Base-by-base conservation (phyloP, 2,329 filamentous ascomycete species). In the Diplocarpon rosae region DNA sequence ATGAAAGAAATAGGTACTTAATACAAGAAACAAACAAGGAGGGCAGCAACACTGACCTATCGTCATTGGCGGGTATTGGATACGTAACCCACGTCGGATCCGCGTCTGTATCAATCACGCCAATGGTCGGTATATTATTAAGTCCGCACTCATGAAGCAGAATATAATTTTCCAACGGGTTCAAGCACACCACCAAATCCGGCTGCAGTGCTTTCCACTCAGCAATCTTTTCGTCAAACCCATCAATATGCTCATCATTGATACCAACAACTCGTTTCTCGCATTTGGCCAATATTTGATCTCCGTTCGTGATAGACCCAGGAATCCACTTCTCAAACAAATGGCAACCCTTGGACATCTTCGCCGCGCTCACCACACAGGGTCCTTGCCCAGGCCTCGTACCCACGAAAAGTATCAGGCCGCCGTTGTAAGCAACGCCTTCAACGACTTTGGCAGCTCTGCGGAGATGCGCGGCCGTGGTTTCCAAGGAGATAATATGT, bases 31-130 rank as follows among this genome's bases (percentile, higher is more conserved):
- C 4, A 28, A 15, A 44, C 15, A 15, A 30, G 14, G 28, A n/a
- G 20, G 27, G 13, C 29, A 36, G 16, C 16, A 15, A 29, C 34
- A 62, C 71, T 60, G 63, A 86, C 83, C 82, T 88, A 71, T 98
- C 92, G 61, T 98, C 92, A 63, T 98, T 98, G 40, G 87, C 87
- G 1, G 92, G 92, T 55, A 98, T 95, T 12, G 85, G 85, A 62
- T 98, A 98, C 3, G 92, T 96, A 40, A 96, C 88, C 78, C 85
- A 90, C 0, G 86, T 86, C 0, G 92, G 86, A 65, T 96, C 85
- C 2, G 80, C 82, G 64, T 98, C 85, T 1, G 92, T 96, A 65
- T 98, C 92, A 54, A 96, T 83, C 46, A 98, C 73, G 37, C 90
- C 92, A 58, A 98, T 92, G 0, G 92, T 96, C 1, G 92, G 92